phyloP scores from a whole-genome alignment of 495 filamentous ascomycete species.

The Cercophora sp. region DNA sequence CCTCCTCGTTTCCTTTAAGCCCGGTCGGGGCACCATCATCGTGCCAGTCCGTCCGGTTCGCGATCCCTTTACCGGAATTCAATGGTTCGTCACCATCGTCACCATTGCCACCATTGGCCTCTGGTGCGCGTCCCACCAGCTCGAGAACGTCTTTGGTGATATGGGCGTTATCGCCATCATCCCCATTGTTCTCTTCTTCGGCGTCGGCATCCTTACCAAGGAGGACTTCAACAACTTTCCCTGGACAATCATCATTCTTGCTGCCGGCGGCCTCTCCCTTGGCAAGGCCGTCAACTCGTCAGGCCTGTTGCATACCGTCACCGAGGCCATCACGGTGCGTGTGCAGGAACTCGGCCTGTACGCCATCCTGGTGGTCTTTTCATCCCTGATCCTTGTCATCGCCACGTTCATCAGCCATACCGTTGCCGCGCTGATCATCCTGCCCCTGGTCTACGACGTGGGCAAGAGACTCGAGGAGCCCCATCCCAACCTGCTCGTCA shows the following conservation, averaged over 20 bases:
- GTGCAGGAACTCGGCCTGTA: slow-evolving; percentile 84
- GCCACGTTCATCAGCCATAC: slow-evolving; percentile 98
- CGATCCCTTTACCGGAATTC: slow-evolving; percentile 81
- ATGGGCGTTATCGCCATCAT: slow-evolving; percentile 99
- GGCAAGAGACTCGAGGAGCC: slow-evolving; percentile 80
- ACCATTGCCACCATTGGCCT: slow-evolving; percentile 84
- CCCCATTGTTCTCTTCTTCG: slow-evolving; percentile 93
- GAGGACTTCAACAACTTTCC: slow-evolving; percentile 99
- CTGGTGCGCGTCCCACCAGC: slow-evolving; percentile 88
- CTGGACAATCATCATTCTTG: slow-evolving; percentile 99
- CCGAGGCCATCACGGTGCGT: slow-evolving; percentile 62
- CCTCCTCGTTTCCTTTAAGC: slow-evolving; percentile 78
- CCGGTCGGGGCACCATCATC: slow-evolving; percentile 80
- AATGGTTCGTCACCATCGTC: slow-evolving; percentile 86
- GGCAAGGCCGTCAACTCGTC: slow-evolving; percentile 94
- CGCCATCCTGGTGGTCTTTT: slow-evolving; percentile 81
- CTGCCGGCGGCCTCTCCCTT: slow-evolving; percentile 86
- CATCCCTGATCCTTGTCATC: slow-evolving; percentile 79
- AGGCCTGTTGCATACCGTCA: slow-evolving; percentile 87
- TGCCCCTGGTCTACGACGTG: slow-evolving; percentile 84
- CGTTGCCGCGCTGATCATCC: slow-evolving; percentile 89
- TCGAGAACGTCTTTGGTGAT: slow-evolving; percentile 85
- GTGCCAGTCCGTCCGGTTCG: slow-evolving; percentile 84
- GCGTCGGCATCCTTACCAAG: slow-evolving; percentile 94
- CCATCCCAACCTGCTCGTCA: slow-evolving; percentile 91